Evolutionary conservation across 83 land plant genomes (phyloP).

Genomic region (Thuja plicata): DNA sequence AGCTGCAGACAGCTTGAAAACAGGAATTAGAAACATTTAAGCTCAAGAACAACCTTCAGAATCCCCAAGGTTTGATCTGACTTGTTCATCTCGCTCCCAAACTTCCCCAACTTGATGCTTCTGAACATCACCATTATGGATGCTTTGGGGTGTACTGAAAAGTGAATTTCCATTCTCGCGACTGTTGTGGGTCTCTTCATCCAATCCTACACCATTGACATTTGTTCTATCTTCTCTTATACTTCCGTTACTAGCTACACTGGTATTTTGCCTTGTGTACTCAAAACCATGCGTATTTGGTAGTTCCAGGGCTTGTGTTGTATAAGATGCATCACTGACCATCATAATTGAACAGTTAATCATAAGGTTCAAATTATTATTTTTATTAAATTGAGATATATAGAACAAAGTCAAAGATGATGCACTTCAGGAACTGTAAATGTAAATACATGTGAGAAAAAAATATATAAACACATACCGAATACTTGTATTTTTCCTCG

Average conservation of each 20-base stretch:
- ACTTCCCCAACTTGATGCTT: constrained; percentile 11
- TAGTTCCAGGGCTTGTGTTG: constrained; percentile 93
- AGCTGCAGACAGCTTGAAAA: constrained; percentile 7
- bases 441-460: neutral
- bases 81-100: constrained; percentile 22
- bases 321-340: constrained; percentile 84
- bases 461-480: constrained; percentile 38
- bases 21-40: neutral
- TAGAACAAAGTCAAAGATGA: no score
- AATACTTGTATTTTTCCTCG: constrained; percentile 30
- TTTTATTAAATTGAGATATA: neutral
- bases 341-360: constrained; percentile 7
- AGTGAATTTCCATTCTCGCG: constrained; percentile 24
- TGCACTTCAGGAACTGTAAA: neutral
- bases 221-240: neutral
- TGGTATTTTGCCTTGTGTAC: constrained; percentile 19
- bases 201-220: neutral
- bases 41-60: constrained; percentile 41
- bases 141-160: constrained; percentile 15
- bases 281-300: constrained; percentile 71
- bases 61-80: constrained; percentile 17
- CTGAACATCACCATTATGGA: constrained; percentile 17
- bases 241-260: neutral
- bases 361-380: neutral
- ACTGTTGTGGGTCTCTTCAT: neutral